Evolutionary conservation across 768 basidiomycete species (phyloP), one percentile per base, ranked within the genome.

Genomic region (Rhizopogon rudus): DNA sequence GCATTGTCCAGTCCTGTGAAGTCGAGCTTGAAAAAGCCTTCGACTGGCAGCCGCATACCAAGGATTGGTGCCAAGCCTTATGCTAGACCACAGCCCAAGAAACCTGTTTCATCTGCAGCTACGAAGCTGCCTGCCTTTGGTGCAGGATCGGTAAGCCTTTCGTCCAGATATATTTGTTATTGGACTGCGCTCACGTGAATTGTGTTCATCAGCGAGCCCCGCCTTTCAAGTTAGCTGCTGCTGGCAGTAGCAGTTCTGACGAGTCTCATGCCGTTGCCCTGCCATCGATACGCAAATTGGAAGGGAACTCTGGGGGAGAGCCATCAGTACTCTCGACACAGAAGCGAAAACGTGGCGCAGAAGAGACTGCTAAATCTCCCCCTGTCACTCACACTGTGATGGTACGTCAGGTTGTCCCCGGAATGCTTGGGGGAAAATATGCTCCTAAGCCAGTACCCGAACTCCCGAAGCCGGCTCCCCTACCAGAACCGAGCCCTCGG

Each of bases 61-160:
- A 76, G 85, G 56, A 81, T 82, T 41, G 77, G 76, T 37, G 67
- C 66, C 25, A 86, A 85, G 52, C 85, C 84, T 3, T 87, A 86
- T 66, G 69, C 77, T 31, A 75, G 81, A 55, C 74, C 74, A 49
- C 51, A 33, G 17, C 31, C 61, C 8, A 57, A 53, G 35, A 52
- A 51, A 9, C 20, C 35, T 14, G 17, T 37, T 37, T 16, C 35
- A 1, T 49, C 48, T 10, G 22, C 35, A 49, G 9, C 33, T 20
- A 16, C 46, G 13, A 49, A 49, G 46, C 9, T 49, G 22, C 22
- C 48, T 49, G 48, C 48, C 22, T 49, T 49, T n/a, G 48, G 48
- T 49, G 16, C 20, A 16, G 48, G 48, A 49, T 20, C 33, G 48
- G 48, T 49, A 49, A 37, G 48, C 8, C 5, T 6, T 22, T 6